Evolutionary conservation across 768 basidiomycete genomes (phyloP), one percentile per base, ranked within the genome.

Genomic region (Nevesoporus exiguus): DNA sequence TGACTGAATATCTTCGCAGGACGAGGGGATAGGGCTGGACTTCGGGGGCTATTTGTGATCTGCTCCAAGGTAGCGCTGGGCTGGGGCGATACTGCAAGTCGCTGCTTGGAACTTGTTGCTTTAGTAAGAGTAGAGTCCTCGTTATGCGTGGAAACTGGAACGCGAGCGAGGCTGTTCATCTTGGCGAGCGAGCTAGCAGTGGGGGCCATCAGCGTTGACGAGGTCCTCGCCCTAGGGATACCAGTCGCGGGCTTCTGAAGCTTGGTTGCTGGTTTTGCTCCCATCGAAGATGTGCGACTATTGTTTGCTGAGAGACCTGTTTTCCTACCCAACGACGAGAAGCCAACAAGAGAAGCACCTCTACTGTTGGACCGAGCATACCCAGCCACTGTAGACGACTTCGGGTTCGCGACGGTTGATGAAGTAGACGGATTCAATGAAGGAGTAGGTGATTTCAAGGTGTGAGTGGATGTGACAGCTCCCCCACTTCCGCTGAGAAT

Each of bases 101-200:
- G 56, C 14, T 56, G 58, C 44, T 62, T 69, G 7, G 34, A 56
- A 37, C 53, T 58, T 36, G 45, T 40, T 17, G 39, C 58, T 51
- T 33, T 69, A 13, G 31, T 40, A 2, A 54, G 21, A 17, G 47
- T 58, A 17, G 47, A 41, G 34, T 63, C 58, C 52, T 68, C 61
- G 7, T 34, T 42, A 7, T 57, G 31, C 8, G 60, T 39, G 9
- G 69, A 51, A 37, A 61, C 60, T 22, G 70, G 66, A 39, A 64
- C 60, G 13, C 66, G 67, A 30, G 67, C 52, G 22, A 62, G 61
- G 13, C 37, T 51, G 34, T 56, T 72, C 22, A 66, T 74, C 73
- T 83, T 88, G 3, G 88, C 88, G 22, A 90, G 71, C 1, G 88
- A 90, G 61, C 87, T 88, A 2, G 85, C 88, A 1, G 88, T 90